Evolutionary conservation across 345 rosid species (phyloP).

Genomic region (Eucalyptus curtisii): DNA sequence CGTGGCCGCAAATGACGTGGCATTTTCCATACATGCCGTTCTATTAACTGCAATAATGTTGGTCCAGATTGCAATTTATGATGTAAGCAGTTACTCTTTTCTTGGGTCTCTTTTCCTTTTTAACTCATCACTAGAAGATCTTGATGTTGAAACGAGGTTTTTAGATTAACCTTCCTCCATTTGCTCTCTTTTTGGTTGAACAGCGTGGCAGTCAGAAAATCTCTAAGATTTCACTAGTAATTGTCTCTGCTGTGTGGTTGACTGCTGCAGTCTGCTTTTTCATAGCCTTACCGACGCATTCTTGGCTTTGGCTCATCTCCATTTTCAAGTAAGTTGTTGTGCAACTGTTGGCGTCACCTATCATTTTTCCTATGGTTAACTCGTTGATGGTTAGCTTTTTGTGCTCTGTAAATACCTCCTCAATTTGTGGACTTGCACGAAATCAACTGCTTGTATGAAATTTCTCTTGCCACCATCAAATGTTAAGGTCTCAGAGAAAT

Average conservation of each 20-base stretch:
- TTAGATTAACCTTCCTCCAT: not conserved
- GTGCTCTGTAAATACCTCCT: not conserved
- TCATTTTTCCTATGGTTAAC: not conserved
- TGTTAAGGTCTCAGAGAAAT: not conserved
- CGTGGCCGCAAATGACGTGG: slow-evolving; percentile 87
- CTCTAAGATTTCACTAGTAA: slow-evolving; percentile 43
- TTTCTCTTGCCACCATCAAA: not conserved
- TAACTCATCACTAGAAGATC: not conserved
- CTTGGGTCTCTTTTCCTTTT: not conserved
- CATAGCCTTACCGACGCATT: slow-evolving; percentile 53
- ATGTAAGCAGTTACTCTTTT: slow-evolving; percentile 28
- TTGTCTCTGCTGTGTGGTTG: slow-evolving; percentile 45
- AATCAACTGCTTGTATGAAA: not conserved
- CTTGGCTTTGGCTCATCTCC: slow-evolving; percentile 85
- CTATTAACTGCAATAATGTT: slow-evolving; percentile 52
- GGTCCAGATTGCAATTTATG: slow-evolving; percentile 65
- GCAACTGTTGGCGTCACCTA: not conserved
- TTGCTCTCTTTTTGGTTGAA: not conserved
- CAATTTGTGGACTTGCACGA: not conserved
- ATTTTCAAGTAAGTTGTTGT: slow-evolving; percentile 58
- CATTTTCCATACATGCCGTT: slow-evolving; percentile 89
- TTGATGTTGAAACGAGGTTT: not conserved
- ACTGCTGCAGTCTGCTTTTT: slow-evolving; percentile 62
- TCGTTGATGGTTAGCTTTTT: not conserved
- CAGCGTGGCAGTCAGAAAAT: slow-evolving; percentile 85